Conservation (phyloP, 352 stramenopile genomes). For the Phytophthora tentaculata region DNA sequence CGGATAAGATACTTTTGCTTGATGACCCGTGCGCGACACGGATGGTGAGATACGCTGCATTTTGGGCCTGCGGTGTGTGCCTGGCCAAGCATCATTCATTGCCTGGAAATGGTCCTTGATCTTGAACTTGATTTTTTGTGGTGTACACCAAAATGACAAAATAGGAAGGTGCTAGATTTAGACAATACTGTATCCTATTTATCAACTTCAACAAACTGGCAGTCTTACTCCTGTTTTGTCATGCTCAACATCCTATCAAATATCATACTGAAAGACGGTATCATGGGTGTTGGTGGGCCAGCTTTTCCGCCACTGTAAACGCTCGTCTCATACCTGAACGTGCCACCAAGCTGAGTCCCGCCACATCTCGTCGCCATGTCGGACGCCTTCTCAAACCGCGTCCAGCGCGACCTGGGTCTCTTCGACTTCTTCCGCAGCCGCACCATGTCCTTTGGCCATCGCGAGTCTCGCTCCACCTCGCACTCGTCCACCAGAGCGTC, state of each 20-base stretch:
- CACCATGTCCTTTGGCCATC: constrained; percentile 49
- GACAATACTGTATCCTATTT: too few species aligned
- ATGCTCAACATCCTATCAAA: neutral
- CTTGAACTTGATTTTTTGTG: constrained; percentile 15
- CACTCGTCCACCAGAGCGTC: constrained; percentile 22
- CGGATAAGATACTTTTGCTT: constrained; percentile 8
- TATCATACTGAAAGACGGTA: neutral
- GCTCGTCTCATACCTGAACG: constrained; percentile 26
- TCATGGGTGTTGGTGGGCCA: neutral
- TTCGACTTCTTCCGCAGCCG: constrained; percentile 83
- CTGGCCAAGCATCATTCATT: neutral
- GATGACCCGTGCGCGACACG: neutral
- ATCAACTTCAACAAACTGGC: neutral
- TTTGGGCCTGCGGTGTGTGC: too few species aligned
- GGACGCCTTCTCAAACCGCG: constrained; percentile 36
- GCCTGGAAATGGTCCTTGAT: constrained; percentile 10
- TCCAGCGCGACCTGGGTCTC: constrained; percentile 49
- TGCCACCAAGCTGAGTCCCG: constrained; percentile 1
- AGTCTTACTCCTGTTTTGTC: constrained; percentile 4
- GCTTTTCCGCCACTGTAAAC: neutral
- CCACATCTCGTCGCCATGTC: constrained; percentile 26
- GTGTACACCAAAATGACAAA: neutral
- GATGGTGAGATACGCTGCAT: constrained; percentile 16
- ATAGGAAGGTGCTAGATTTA: neutral
- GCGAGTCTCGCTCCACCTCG: constrained; percentile 31